Evolutionary conservation across 2,329 filamentous ascomycete species (phyloP), one percentile per base, ranked within the genome.

Genomic region (Cytospora chrysosperma): DNA sequence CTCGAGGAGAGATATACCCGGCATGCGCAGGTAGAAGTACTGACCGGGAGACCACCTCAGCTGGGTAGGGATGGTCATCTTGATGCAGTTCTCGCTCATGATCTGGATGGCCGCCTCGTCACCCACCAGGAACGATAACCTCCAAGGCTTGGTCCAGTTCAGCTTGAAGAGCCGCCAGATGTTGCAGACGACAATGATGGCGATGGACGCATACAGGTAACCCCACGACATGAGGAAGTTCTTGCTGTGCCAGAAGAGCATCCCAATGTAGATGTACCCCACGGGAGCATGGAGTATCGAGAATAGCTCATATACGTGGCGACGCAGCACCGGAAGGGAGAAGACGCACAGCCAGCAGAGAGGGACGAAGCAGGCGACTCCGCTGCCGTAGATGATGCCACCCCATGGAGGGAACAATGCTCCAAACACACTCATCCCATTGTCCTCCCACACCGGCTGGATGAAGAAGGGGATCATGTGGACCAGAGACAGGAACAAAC

Each of bases 201-300:
- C 90, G 27, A 93, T 76, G 0, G 92, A 95, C 1, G 91, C 87
- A 71, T 86, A 96, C 2, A 98, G 85, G 72, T 97, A 98, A 71
- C 86, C 82, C 93, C 93, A 97, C 0, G 93, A 96, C 61, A 88
- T 88, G 43, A 97, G 83, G 69, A 91, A 96, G 76, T 97, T 97
- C 76, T 93, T 90, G 70, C 91, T 95, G 75, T 98, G 94, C 94
- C 94, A 98, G 78, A 98, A 96, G 30, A 98, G 82, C 73, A 96
- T 84, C 1, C 84, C 93, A 8, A 97, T 79, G 72, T 95, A 96
- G 17, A 91, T 79, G 47, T 93, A 84, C 0, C 92, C 89, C 12
- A 92, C 89, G 0, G 94, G 93, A 0, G 93, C 85, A 72, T 98
- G 94, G 3, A 96, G 78, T 32, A 89, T 75, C 21, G 94, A 87